phyloP scores from a whole-genome alignment of 1,284 basidiomycete species.

The Ustilago lituana region DNA sequence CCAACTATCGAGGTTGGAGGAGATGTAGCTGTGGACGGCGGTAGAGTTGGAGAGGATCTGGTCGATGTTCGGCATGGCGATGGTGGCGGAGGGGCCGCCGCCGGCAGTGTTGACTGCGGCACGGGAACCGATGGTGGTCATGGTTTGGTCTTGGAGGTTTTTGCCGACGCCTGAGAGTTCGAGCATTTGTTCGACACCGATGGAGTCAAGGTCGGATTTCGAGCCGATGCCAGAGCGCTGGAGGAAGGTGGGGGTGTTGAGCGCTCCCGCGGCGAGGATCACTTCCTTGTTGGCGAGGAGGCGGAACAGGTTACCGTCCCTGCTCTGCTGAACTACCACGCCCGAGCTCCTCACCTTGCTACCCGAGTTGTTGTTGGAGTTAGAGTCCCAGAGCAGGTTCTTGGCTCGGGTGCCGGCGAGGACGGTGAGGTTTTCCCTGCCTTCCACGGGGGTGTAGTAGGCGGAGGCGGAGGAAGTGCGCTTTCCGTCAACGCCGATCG shows the following conservation, averaged over 20 bases:
- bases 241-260: constrained; percentile 69
- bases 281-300: constrained; percentile 68
- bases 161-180: constrained; percentile 67
- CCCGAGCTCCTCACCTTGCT: constrained; percentile 30
- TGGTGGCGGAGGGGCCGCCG: constrained; percentile 57
- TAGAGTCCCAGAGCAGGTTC: constrained; percentile 53
- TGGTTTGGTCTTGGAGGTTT: constrained; percentile 69
- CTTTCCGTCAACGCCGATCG: constrained; percentile 39
- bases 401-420: constrained; percentile 67
- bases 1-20: constrained; percentile 38
- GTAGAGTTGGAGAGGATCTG: constrained; percentile 50
- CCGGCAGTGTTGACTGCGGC: constrained; percentile 38
- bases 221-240: constrained; percentile 69
- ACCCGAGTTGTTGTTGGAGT: constrained; percentile 14
- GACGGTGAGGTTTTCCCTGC: constrained; percentile 75
- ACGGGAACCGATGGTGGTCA: constrained; percentile 58
- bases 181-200: constrained; percentile 62
- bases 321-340: constrained; percentile 17
- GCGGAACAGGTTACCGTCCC: constrained; percentile 29
- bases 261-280: constrained; percentile 69
- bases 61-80: constrained; percentile 42
- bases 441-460: constrained; percentile 69
- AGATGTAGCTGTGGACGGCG: constrained; percentile 47
- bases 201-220: constrained; percentile 55
- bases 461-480: constrained; percentile 68